phyloP scores from a whole-genome alignment of 768 basidiomycete genomes.

The Cubamyces lactineus region DNA sequence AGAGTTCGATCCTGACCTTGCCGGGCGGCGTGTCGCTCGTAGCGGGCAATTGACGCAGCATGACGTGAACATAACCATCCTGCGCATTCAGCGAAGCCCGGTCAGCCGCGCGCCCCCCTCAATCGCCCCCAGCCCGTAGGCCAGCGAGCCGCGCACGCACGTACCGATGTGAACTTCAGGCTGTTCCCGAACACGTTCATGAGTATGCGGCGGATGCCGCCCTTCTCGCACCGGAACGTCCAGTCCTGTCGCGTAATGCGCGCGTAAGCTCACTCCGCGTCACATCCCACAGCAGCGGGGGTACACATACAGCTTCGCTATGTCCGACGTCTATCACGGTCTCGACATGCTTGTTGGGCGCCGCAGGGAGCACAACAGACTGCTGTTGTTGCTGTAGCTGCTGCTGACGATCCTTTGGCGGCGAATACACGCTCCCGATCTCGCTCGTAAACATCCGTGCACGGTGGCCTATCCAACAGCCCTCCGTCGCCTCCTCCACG shows the following conservation, averaged over 20 bases:
- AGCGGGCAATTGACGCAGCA: slow-evolving; percentile 73
- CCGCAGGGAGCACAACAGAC: slow-evolving; percentile 38
- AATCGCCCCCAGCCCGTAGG: slow-evolving; percentile 1
- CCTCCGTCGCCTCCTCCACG: slow-evolving; percentile 88
- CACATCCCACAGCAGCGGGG: neutral
- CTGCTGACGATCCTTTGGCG: slow-evolving; percentile 61
- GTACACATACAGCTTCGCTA: slow-evolving; percentile 58
- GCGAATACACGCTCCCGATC: slow-evolving; percentile 92
- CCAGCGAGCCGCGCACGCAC: slow-evolving; percentile 29
- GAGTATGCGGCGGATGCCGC: slow-evolving; percentile 86
- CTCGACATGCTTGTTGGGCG: slow-evolving; percentile 62
- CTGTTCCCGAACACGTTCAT: slow-evolving; percentile 97
- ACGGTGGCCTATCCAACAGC: slow-evolving; percentile 91
- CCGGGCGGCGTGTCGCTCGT: slow-evolving; percentile 54
- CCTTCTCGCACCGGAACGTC: slow-evolving; percentile 86
- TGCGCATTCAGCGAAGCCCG: slow-evolving; percentile 34
- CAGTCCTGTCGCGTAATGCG: slow-evolving; percentile 61
- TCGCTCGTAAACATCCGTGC: slow-evolving; percentile 77
- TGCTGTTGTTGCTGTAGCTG: slow-evolving; percentile 45
- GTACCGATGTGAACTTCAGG: slow-evolving; percentile 85
- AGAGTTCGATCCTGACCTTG: slow-evolving; percentile 77
- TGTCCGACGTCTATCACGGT: slow-evolving; percentile 86
- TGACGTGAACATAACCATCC: slow-evolving; percentile 88
- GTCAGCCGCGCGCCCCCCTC: slow-evolving; percentile 2
- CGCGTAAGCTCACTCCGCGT: neutral